Evolutionary conservation across 768 basidiomycete species (phyloP).

Genomic region (Calvatia gigantea): DNA sequence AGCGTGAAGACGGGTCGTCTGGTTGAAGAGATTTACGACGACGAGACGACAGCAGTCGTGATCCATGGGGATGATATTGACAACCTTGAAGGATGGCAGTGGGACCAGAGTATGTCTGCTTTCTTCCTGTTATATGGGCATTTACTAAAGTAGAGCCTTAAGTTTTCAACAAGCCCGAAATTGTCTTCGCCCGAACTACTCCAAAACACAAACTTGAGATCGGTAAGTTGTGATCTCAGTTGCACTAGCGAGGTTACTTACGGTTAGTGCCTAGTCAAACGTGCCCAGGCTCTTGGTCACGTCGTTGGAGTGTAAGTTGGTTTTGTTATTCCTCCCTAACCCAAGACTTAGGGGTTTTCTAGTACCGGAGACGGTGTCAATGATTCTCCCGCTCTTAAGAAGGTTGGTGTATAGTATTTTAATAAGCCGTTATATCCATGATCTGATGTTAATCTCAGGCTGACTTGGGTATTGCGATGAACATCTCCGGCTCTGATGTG

Average conservation of each 20-base stretch:
- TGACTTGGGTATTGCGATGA: conserved; percentile 73
- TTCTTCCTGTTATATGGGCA: neutral
- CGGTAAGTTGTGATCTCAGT: conserved; percentile 32
- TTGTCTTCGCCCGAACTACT: conserved; percentile 70
- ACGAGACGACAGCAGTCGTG: conserved; percentile 63
- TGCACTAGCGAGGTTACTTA: neutral
- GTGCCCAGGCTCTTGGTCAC: conserved; percentile 66
- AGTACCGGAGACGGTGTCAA: conserved; percentile 74
- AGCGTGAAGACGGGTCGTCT: conserved; percentile 51
- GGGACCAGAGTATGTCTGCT: conserved; percentile 67
- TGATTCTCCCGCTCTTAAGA: conserved; percentile 68
- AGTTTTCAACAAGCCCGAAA: conserved; percentile 69
- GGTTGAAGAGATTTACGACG: conserved; percentile 60
- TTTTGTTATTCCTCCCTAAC: neutral
- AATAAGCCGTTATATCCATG: neutral
- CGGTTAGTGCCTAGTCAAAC: conserved; percentile 48
- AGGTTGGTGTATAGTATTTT: conserved; percentile 24
- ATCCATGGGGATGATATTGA: conserved; percentile 71
- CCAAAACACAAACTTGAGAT: conserved; percentile 75
- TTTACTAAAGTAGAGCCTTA: neutral
- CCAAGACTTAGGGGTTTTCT: neutral
- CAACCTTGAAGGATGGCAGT: conserved; percentile 64
- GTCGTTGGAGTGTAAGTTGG: conserved; percentile 65
- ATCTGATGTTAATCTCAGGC: conserved; percentile 32
- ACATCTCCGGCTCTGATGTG: conserved; percentile 70